These are phyloP conservation scores for Lodderomyces orthopsilosis DNA, from an alignment of 1,139 yeast species.

Conservation along the genomic window DNA sequence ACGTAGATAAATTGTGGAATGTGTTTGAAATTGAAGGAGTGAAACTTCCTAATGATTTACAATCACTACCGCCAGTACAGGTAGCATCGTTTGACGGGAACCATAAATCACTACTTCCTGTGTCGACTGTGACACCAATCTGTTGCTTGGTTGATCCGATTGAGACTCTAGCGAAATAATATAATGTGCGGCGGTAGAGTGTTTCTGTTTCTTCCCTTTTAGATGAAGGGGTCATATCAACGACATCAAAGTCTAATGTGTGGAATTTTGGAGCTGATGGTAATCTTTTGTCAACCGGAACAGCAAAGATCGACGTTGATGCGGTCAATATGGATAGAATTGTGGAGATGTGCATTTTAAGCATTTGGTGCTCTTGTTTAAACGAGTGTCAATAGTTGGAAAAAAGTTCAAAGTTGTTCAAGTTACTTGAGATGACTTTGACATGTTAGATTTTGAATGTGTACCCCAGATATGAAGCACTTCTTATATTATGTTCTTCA, in stretches of 20 bases:
- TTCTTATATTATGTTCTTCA: not conserved
- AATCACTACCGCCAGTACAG: slow-evolving; percentile 5
- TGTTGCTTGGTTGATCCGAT: slow-evolving; percentile 22
- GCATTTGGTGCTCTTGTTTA: not conserved
- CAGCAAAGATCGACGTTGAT: not conserved
- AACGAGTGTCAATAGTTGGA: slow-evolving; percentile 1
- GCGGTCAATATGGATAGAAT: not conserved
- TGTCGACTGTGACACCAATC: slow-evolving; percentile 23
- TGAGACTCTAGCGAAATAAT: slow-evolving; percentile 9
- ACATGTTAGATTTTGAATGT: not conserved
- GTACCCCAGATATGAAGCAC: not conserved
- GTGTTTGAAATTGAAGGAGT: slow-evolving; percentile 12
- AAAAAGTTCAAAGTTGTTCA: not conserved
- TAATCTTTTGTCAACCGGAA: slow-evolving; percentile 3
- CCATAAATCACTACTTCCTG: slow-evolving; percentile 33
- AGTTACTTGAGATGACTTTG: not conserved
- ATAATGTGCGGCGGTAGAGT: not conserved
- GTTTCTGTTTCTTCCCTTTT: slow-evolving; percentile 2
- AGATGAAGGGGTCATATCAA: not conserved
- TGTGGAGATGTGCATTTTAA: not conserved
- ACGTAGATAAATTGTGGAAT: slow-evolving; percentile 8
- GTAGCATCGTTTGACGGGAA: slow-evolving; percentile 11
- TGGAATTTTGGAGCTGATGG: slow-evolving; percentile 2
- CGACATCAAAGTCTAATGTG: slow-evolving; percentile 6
- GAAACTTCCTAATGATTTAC: slow-evolving; percentile 6